Evolutionary conservation across 2,329 filamentous ascomycete species (phyloP), one percentile per base, ranked within the genome.

Genomic region (Fusarium decemcellulare): DNA sequence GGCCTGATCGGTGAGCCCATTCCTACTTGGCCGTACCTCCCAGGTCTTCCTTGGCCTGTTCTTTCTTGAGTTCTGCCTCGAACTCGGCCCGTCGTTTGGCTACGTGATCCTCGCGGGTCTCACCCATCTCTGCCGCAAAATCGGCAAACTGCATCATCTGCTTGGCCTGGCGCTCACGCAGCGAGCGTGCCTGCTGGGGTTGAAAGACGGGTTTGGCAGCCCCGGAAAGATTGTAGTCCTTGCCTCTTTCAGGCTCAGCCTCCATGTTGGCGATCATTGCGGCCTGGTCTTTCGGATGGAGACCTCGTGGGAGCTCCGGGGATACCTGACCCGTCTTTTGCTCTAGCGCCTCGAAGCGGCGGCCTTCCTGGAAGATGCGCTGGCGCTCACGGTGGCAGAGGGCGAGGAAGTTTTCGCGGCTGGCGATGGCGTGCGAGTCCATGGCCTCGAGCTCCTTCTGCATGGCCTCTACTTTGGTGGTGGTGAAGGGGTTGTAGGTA

Each of bases 221-320:
- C 8, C 53, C 57, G 14, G 23, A 14, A 15, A 70, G 55, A 47
- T 61, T 64, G 57, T 58, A 47, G 54, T 63, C 57, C 8, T 18
- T 18, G 16, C 7, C 23, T 8, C 59, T 50, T 1, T 50, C 30
- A 30, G 51, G 50, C 9, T 69, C 64, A 16, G 71, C 72, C 32
- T 75, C 68, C 74, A 81, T 77, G 60, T 75, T 78, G 39, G 42
- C 51, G 11, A 81, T 62, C 75, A 81, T 80, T 42, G 10, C 34
- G 69, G 30, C 37, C 27, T 71, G 46, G 14, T 74, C 67, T 6
- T 62, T 34, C 9, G 53, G 46, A 9, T 43, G 11, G 30, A 68
- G 40, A 18, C 66, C 63, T 5, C 48, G 64, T 15, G 42, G 34
- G 8, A 57, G 11, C 10, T 68, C 63, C 14, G 23, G 37, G 14